These are phyloP conservation scores for Amphicarpaea edgeworthii DNA, from an alignment of 306 rosid genomes.

Conservation along the genomic window DNA sequence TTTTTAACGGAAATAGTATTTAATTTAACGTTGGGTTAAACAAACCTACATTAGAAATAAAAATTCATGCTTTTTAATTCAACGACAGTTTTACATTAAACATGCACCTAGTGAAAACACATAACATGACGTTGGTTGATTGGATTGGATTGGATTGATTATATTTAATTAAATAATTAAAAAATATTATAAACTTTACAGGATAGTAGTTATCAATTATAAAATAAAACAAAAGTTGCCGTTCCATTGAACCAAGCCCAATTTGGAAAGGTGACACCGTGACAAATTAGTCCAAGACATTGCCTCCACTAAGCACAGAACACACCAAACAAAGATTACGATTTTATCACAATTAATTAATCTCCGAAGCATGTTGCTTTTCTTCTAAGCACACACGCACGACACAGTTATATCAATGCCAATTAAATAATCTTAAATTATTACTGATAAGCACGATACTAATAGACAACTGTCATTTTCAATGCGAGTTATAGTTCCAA, in stretches of 20 bases:
- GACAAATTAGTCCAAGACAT: constrained; percentile 33
- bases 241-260: constrained; percentile 58
- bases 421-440: constrained; percentile 5
- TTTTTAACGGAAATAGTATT: no score
- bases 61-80: no score
- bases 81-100: no score
- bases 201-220: constrained; percentile 40
- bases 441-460: constrained; percentile 6
- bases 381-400: constrained; percentile 57
- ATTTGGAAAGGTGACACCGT: constrained; percentile 50
- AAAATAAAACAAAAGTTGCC: constrained; percentile 46
- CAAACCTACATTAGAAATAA: no score
- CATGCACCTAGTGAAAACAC: no score
- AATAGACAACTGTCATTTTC: constrained; percentile 35
- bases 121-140: no score
- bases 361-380: constrained; percentile 51
- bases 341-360: constrained; percentile 13
- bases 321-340: neutral
- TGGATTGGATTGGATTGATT: no score
- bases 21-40: no score
- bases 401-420: neutral
- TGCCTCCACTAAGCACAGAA: constrained; percentile 33
- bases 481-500: constrained; percentile 19
- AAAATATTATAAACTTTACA: no score
- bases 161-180: no score